Evolutionary conservation across 139 green algal species (phyloP), one percentile per base, ranked within the genome.

Genomic region (Closterium sp.): DNA sequence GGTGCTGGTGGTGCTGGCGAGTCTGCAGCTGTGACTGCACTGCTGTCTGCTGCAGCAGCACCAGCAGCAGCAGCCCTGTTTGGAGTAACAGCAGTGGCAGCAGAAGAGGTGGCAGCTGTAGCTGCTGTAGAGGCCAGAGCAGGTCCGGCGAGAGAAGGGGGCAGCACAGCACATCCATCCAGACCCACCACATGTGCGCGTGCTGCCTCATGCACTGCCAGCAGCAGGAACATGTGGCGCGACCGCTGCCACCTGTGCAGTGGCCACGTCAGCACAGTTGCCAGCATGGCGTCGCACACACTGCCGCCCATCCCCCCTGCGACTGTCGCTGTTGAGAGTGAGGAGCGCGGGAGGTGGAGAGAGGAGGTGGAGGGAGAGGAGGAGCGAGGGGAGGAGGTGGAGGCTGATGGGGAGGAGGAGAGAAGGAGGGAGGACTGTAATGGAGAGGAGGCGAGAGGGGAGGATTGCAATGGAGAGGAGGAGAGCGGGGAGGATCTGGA

Each of bases 221-320:
- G 29, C 42, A 31, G 89, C 32, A 92, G 84, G 84, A 92, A 29
- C 50, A 31, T 17, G 27, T 34, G 38, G 30, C 50, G n/a, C 30
- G 28, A 30, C 11, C 29, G 27, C 38, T 92, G 42, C 88, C 88
- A 91, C 42, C 13, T 31, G 29, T 92, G 27, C 38, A 92, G 84
- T 2, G 89, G 89, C 38, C 29, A 90, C 24, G 27, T 45, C 89
- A 92, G 89, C 38, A 90, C 50, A 7, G 42, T 31, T 90, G 28
- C 31, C 30, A 29, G 30, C n/a, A 92, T 28, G n/a, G 31, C 42
- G 27, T 90, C 28, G 30, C n/a, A 42, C 27, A 92, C 27, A 19
- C 42, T 90, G 30, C 89, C 89, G 17, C 89, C 42, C 31, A 28
- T 90, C 89, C 89, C 28, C 29, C 29, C 88, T 84, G 62, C 62